Percentiles rank a stretch among this genome's conserved stretches.
Conservation (phyloP, 106 monocot genomes). For the Dendrobium officinale region DNA sequence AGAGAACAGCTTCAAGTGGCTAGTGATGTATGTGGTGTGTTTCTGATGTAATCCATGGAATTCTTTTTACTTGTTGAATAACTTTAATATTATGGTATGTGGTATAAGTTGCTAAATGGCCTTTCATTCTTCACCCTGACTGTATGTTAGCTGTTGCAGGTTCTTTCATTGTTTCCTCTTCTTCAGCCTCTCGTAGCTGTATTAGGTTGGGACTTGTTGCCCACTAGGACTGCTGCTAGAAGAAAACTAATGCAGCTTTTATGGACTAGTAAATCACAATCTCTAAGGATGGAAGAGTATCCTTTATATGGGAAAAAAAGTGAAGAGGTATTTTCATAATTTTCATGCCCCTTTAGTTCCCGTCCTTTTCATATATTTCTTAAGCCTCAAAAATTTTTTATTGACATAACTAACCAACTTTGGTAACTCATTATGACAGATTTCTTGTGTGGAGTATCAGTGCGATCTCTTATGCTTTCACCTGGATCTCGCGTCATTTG, state of each 20-base stretch:
- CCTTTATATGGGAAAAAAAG: constrained; percentile 49
- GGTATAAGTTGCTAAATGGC: background rate
- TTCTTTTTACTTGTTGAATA: background rate
- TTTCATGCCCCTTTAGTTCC: background rate
- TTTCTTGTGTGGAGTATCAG: constrained; percentile 79
- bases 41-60: constrained; percentile 8
- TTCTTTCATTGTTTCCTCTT: constrained; percentile 82
- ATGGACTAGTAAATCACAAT: constrained; percentile 91
- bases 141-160: constrained; percentile 28
- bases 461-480: constrained; percentile 92
- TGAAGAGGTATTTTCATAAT: constrained; percentile 57
- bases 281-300: constrained; percentile 60
- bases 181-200: constrained; percentile 91
- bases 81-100: background rate
- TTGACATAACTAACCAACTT: background rate
- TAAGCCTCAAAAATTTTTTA: background rate
- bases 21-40: constrained; percentile 60
- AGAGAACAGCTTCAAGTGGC: constrained; percentile 80
- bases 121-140: background rate
- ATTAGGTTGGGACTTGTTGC: constrained; percentile 88
- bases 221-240: constrained; percentile 59
- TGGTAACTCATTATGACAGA: constrained; percentile 34
- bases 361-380: background rate
- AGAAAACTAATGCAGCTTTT: constrained; percentile 67
- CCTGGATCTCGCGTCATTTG: constrained; percentile 84